phyloP scores from a whole-genome alignment of 371 early-diverging fungal genomes.

The Quaeritorhiza haematococci region DNA sequence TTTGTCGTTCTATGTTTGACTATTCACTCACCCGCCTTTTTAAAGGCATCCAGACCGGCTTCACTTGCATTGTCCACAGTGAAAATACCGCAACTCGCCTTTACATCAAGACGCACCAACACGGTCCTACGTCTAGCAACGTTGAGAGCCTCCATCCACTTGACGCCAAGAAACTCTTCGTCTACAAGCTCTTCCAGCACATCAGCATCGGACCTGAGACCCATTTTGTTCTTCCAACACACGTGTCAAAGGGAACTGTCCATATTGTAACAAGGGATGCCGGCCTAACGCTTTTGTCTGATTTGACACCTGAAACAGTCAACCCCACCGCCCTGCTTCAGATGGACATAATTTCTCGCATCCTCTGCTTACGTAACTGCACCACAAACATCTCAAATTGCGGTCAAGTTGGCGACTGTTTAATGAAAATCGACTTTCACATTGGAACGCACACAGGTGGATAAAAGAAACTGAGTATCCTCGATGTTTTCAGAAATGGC shows the following conservation, averaged over 20 bases:
- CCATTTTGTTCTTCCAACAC: slow-evolving; percentile 10
- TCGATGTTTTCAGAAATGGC: slow-evolving; percentile 11
- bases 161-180: slow-evolving; percentile 9
- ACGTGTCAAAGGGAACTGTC: slow-evolving; percentile 9
- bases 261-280: slow-evolving; percentile 19
- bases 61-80: slow-evolving; percentile 12
- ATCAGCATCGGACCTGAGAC: slow-evolving; percentile 10
- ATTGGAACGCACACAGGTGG: slow-evolving; percentile 14
- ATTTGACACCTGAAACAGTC: slow-evolving; percentile 11
- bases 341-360: slow-evolving; percentile 20
- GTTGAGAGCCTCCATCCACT: slow-evolving; percentile 6
- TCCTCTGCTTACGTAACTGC: slow-evolving; percentile 19
- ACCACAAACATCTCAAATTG: slow-evolving; percentile 16
- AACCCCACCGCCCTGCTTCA: slow-evolving; percentile 13
- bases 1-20: no score
- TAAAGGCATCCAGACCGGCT: slow-evolving; percentile 16
- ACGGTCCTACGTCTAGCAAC: slow-evolving; percentile 18
- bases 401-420: slow-evolving; percentile 11
- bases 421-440: slow-evolving; percentile 19
- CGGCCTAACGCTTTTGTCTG: slow-evolving; percentile 9
- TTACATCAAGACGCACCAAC: slow-evolving; percentile 16
- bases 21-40: no score
- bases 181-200: slow-evolving; percentile 11
- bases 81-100: slow-evolving; percentile 6
- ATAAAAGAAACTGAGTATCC: slow-evolving; percentile 12